Conservation (phyloP, 1,139 yeast species). For the Dujonia santamariae region DNA sequence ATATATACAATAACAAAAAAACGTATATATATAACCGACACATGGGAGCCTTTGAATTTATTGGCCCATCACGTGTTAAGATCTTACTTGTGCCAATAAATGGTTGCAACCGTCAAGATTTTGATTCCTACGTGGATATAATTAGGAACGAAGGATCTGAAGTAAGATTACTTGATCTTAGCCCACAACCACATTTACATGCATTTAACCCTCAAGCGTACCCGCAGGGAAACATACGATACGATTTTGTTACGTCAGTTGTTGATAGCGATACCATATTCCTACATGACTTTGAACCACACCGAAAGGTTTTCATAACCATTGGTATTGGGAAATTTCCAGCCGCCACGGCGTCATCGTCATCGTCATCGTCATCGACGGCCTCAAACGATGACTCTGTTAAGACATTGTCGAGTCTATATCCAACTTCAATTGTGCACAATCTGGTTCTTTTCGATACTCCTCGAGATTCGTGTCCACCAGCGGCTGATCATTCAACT, state of each 20-base stretch:
- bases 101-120: constrained; percentile 45
- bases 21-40: not conserved
- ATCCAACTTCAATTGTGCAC: constrained; percentile 64
- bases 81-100: constrained; percentile 73
- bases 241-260: constrained; percentile 48
- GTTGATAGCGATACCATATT: constrained; percentile 60
- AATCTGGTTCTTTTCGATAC: constrained; percentile 59
- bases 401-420: constrained; percentile 23
- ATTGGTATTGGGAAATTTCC: constrained; percentile 57
- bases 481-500: constrained; percentile 19
- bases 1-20: not conserved
- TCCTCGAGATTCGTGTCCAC: constrained; percentile 24
- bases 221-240: constrained; percentile 71
- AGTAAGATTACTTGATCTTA: constrained; percentile 70
- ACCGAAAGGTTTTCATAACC: constrained; percentile 67
- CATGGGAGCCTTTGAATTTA: constrained; percentile 6
- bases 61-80: constrained; percentile 62
- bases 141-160: constrained; percentile 52
- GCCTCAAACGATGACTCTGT: constrained; percentile 5
- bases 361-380: too few species aligned
- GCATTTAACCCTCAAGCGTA: constrained; percentile 80
- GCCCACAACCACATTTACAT: constrained; percentile 55
- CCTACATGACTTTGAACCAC: constrained; percentile 87
- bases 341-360: not conserved
- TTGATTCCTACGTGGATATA: constrained; percentile 41